Evolutionary conservation across 495 filamentous ascomycete genomes (phyloP), one percentile per base, ranked within the genome.

Genomic region (Penicillium subrubescens): DNA sequence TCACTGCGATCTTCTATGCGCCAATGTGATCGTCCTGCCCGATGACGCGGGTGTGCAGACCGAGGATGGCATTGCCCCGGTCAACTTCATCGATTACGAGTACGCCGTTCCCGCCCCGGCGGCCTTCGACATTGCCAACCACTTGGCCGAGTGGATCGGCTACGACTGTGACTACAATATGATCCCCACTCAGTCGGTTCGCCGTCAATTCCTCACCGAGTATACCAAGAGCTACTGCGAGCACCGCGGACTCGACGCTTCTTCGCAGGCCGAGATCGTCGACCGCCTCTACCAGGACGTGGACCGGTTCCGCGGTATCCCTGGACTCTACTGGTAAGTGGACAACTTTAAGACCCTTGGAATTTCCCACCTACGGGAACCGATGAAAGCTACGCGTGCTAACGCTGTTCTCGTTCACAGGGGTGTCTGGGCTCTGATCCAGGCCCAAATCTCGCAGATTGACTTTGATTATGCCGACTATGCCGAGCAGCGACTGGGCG

Each of bases 51-150:
- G 52, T 15, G 60, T 72, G 15, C 71, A 64, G 44, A 65, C 78
- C 33, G 73, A 75, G 46, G 76, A 80, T 54, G 51, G 59, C 19
- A 63, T 76, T 7, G 70, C 83, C 64, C 69, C 80, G 60, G 92
- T 98, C 52, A 87, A 87, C 71, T 98, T 99, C 75, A 98, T 99
- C 71, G 95, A 99, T 77, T 99, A 98, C 79, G 95, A 99, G 78
- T 96, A 95, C 73, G 92, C 94, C 10, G 93, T 92, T 0, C 93
- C 96, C 2, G 93, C 93, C 8, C 95, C 96, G 1, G 92, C 94
- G 15, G 92, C 95, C n/a, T 99, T 99, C 75, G 95, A 99, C 74
- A 87, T 99, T 61, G 89, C 95, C n/a, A 99, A 99, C 82, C 95
- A 99, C 82, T 94, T 99, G 73, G 92, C 96, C 46, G 95, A 99